Base-by-base conservation (phyloP, 768 basidiomycete genomes). In the Termitomyces sp. region DNA sequence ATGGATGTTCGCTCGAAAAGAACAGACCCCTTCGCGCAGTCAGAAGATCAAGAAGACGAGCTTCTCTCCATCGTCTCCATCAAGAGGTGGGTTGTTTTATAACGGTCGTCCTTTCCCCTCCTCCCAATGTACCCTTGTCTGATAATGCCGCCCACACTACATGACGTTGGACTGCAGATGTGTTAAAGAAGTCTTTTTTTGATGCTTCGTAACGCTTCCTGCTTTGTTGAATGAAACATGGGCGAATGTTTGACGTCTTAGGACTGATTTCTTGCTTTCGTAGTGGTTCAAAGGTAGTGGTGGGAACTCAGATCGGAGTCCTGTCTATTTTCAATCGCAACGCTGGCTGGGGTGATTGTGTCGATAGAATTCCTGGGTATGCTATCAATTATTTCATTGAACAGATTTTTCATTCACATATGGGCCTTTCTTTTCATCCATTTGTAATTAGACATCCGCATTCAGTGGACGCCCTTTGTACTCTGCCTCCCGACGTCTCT, bases 11-110 rank as follows among this genome's bases (percentile, higher is more conserved):
- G 94, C 56, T 85, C 90, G 17, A 93, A 86, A 62, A 91, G 90
- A 63, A 60, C 77, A 12, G 82, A 87, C 50, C 91, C 91, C 1
- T 71, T 90, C 57, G 87, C 87, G 1, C 89, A 94, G 53, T 96
- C 93, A 15, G 94, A 96, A 67, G 91, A 96, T 73, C 95, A 98
- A 68, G 95, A 97, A 65, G 95, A 98, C 67, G 95, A 98, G 65
- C 73, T 97, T 44, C 77, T 98, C 9, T 92, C 91, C 5, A 83
- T 94, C 44, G 85, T 88, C 33, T 70, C 91, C 15, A 94, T 98
- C 68, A 91, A 89, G 75, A 82, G 85, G 87, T 71, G 55, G 11
- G 50, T 41, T 56, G 61, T 59, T 41, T 46, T 50, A 21, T 46
- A 33, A 46, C 28, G 5, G 38, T 48, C n/a, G 42, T 37, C 56